Evolutionary conservation across 305 asterid genomes (phyloP).

Genomic region (Galium porrigens): DNA sequence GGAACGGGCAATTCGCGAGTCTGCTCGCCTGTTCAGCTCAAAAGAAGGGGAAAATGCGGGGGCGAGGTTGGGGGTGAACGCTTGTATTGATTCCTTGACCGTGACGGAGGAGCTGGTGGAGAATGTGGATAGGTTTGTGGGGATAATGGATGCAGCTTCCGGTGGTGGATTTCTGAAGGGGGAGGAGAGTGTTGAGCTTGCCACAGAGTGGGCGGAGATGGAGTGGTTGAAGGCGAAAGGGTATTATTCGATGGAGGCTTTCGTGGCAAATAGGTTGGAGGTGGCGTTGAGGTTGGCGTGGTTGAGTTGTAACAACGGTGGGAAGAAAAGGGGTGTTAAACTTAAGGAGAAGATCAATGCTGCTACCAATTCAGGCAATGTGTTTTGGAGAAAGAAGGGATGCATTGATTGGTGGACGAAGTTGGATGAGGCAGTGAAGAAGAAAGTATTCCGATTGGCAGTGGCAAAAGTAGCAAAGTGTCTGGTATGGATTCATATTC

Average conservation of each 20-base stretch:
- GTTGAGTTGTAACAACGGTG: slow-evolving; percentile 48
- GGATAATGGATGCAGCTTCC: slow-evolving; percentile 43
- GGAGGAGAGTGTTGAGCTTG: slow-evolving; percentile 52
- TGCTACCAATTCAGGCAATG: slow-evolving; percentile 52
- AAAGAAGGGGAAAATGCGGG: slow-evolving; percentile 43
- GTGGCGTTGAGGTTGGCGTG: slow-evolving; percentile 74
- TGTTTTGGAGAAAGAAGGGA: slow-evolving; percentile 94
- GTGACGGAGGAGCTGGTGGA: slow-evolving; percentile 48
- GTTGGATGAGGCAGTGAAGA: slow-evolving; percentile 52
- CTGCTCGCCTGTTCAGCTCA: slow-evolving; percentile 58
- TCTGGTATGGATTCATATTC: slow-evolving; percentile 38
- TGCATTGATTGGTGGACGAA: slow-evolving; percentile 93
- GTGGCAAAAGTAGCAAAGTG: slow-evolving; percentile 63
- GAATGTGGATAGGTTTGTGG: slow-evolving; percentile 43
- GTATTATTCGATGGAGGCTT: slow-evolving; percentile 71
- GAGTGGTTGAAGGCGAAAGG: slow-evolving; percentile 83
- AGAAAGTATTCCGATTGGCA: slow-evolving; percentile 38
- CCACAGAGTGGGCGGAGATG: slow-evolving; percentile 75
- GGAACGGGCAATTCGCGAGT: slow-evolving; percentile 35
- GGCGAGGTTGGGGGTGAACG: slow-evolving; percentile 9
- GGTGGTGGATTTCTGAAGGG: slow-evolving; percentile 70
- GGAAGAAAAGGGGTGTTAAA: slow-evolving; percentile 60
- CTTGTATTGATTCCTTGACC: slow-evolving; percentile 44
- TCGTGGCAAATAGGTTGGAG: slow-evolving; percentile 61
- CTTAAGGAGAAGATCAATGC: slow-evolving; percentile 61